A percentile compares a stretch with the other conserved stretches of the same genome.
Conservation (phyloP, 2,329 filamentous ascomycete genomes). For the Graphilbum fragrans region DNA sequence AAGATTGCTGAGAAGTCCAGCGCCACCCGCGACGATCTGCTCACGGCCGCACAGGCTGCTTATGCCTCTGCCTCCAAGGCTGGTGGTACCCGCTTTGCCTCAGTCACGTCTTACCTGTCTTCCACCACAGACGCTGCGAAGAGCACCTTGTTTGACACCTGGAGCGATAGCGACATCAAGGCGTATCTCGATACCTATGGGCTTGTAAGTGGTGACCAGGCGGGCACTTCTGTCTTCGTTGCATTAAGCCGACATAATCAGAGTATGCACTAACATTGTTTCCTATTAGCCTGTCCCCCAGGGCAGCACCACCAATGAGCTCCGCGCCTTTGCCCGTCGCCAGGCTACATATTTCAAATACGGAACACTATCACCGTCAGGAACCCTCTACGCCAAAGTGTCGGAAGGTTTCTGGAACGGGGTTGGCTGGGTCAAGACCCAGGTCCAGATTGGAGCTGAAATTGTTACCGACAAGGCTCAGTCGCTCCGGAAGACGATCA, state of each 20-base stretch:
- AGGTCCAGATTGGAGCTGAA: conserved; percentile 35
- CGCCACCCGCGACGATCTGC: conserved; percentile 60
- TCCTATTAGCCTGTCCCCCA: conserved; percentile 39
- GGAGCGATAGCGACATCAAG: conserved; percentile 65
- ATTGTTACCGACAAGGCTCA: conserved; percentile 36
- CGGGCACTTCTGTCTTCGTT: not conserved
- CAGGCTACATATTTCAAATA: conserved; percentile 69
- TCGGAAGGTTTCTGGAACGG: conserved; percentile 25
- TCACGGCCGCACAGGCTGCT: conserved; percentile 49
- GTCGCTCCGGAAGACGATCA: conserved; percentile 19
- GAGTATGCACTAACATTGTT: conserved; percentile 12
- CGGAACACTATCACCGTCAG: conserved; percentile 54
- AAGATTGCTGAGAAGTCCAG: conserved; percentile 50
- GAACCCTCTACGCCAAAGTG: conserved; percentile 54
- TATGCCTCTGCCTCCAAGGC: conserved; percentile 47
- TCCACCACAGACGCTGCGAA: conserved; percentile 54
- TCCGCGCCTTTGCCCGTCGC: conserved; percentile 58
- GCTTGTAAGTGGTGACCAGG: conserved; percentile 26
- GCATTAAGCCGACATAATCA: conserved; percentile 7
- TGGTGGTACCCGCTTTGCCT: conserved; percentile 48
- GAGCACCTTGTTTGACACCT: conserved; percentile 55
- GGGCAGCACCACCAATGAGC: conserved; percentile 54
- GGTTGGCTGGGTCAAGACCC: conserved; percentile 38
- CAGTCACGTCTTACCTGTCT: conserved; percentile 58
- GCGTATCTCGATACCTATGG: conserved; percentile 71